Conservation (phyloP, 441 rosid genomes). For the Bruguiera hainesii region DNA sequence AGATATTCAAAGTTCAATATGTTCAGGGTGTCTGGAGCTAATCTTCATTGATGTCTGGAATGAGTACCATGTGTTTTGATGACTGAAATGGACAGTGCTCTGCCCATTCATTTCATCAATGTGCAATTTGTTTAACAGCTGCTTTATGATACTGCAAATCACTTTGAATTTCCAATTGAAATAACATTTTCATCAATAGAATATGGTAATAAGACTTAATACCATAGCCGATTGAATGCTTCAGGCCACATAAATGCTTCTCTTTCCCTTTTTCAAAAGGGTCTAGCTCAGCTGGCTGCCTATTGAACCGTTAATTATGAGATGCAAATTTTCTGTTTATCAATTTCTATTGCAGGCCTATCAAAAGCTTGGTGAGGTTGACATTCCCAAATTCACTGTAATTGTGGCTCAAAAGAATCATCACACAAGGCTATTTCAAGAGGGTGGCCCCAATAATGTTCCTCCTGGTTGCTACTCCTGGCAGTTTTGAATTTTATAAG, state of each 20-base stretch:
- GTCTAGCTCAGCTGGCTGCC: not conserved
- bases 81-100: not conserved
- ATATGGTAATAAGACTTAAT: not conserved
- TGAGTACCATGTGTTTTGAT: not conserved
- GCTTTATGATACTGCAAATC: not conserved
- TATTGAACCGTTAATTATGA: not conserved
- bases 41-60: too few species aligned
- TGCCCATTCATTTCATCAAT: not conserved
- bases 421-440: constrained; percentile 79
- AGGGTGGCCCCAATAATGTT: constrained; percentile 63
- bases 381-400: constrained; percentile 82
- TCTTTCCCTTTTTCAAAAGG: not conserved
- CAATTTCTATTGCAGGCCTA: constrained; percentile 52
- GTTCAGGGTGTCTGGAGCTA: not conserved
- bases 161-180: not conserved
- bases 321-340: not conserved
- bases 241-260: not conserved
- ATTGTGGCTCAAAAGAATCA: constrained; percentile 88
- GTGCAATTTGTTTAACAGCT: not conserved
- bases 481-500: not conserved
- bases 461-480: constrained; percentile 52
- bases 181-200: constrained; percentile 1
- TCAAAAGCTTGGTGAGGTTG: constrained; percentile 63
- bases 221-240: not conserved
- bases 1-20: not conserved